A percentile compares a stretch with the other conserved stretches of the same genome.
phyloP scores from a whole-genome alignment of 2,329 filamentous ascomycete species.

The Microdochium bolleyi region DNA sequence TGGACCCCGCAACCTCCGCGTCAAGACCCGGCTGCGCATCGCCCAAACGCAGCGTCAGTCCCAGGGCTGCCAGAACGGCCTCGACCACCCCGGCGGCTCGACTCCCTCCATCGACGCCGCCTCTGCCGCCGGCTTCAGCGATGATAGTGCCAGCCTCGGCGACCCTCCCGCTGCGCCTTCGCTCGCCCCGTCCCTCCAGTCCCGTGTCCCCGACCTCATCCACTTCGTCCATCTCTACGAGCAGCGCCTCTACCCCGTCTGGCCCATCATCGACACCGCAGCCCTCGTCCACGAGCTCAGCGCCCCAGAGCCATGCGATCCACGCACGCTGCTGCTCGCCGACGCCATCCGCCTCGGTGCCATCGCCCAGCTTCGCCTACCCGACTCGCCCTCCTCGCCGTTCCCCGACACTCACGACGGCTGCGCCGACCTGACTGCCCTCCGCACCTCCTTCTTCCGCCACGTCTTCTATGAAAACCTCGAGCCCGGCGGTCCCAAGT shows the following conservation, averaged over 20 bases:
- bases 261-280: slow-evolving; percentile 34
- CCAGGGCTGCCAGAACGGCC: slow-evolving; percentile 2
- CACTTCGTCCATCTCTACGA: slow-evolving; percentile 34
- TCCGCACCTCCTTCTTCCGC: slow-evolving; percentile 41
- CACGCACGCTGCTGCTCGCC: slow-evolving; percentile 20
- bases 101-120: slow-evolving; percentile 10
- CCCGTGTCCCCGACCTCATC: slow-evolving; percentile 9
- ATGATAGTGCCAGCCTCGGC: slow-evolving; percentile 7
- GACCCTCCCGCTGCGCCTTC: slow-evolving; percentile 7
- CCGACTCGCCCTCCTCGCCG: slow-evolving; percentile 9
- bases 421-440: slow-evolving; percentile 24
- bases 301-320: slow-evolving; percentile 15
- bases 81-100: slow-evolving; percentile 1
- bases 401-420: slow-evolving; percentile 4
- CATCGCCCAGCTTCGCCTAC: slow-evolving; percentile 35
- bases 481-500: slow-evolving; percentile 33
- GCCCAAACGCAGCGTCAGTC: slow-evolving; percentile 15
- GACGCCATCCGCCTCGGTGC: slow-evolving; percentile 38
- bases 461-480: slow-evolving; percentile 45
- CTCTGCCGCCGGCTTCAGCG: slow-evolving; percentile 3
- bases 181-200: neutral
- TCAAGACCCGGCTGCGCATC: slow-evolving; percentile 35
- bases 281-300: slow-evolving; percentile 25
- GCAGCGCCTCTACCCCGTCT: slow-evolving; percentile 41
- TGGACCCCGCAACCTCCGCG: slow-evolving; percentile 35